These are phyloP conservation scores for Stachybotrys elegans DNA, from an alignment of 2,329 filamentous ascomycete genomes.

Conservation along the genomic window DNA sequence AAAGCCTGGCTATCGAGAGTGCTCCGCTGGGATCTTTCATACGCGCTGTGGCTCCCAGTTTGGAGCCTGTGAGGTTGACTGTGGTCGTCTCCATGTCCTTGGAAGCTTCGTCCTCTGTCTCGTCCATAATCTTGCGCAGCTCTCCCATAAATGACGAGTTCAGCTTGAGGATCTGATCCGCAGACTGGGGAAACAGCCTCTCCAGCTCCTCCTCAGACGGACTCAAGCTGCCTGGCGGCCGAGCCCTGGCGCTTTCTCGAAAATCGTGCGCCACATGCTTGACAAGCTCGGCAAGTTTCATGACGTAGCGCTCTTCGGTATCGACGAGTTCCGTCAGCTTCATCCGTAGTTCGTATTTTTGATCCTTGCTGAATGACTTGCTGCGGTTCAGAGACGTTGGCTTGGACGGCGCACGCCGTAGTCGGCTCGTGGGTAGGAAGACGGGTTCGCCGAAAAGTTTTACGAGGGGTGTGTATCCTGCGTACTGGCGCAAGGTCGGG, in stretches of 20 bases:
- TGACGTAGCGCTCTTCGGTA: constrained; percentile 90
- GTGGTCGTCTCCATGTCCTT: constrained; percentile 64
- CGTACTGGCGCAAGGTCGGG: constrained; percentile 64
- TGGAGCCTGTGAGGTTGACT: constrained; percentile 34
- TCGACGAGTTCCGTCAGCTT: constrained; percentile 88
- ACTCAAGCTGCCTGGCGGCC: constrained; percentile 57
- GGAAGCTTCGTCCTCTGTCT: constrained; percentile 75
- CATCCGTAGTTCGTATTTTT: constrained; percentile 79
- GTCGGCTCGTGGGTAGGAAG: constrained; percentile 79
- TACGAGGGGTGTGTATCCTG: constrained; percentile 70
- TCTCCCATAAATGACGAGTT: constrained; percentile 78
- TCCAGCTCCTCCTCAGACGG: constrained; percentile 64
- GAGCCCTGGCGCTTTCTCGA: constrained; percentile 60
- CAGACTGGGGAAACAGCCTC: constrained; percentile 73
- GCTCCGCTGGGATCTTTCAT: constrained; percentile 72
- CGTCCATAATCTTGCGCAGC: constrained; percentile 71
- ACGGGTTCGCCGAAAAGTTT: constrained; percentile 77
- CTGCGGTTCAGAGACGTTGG: constrained; percentile 75
- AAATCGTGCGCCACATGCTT: constrained; percentile 77
- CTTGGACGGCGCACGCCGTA: constrained; percentile 82
- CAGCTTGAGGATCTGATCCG: constrained; percentile 74
- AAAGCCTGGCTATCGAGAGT: constrained; percentile 69
- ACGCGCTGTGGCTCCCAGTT: constrained; percentile 38
- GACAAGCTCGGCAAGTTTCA: constrained; percentile 79
- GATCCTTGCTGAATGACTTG: constrained; percentile 71